Base-by-base conservation (phyloP, 1,139 yeast species). In the Eremothecium cymbalariae region DNA sequence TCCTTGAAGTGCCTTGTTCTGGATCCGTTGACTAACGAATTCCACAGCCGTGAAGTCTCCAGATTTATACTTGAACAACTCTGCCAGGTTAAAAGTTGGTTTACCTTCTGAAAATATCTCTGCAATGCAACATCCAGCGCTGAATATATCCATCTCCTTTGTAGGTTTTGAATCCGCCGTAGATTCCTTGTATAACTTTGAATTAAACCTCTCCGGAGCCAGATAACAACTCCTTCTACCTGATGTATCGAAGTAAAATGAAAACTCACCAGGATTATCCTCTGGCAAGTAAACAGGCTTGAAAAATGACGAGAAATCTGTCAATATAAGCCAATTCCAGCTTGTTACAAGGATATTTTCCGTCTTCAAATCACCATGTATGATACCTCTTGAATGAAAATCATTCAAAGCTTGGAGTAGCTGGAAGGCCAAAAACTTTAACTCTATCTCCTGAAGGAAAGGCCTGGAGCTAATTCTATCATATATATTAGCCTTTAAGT, bases 241-340 rank as follows among this genome's bases (percentile, higher is more conserved):
- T 2, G 94, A 82, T 3, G 90, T 82, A 59, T 90, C 97, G 55
- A 86, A 93, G 56, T 78, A 93, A 53, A 88, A 90, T 1, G 94
- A 77, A 50, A 82, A 90, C 46, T 82, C 90, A n/a, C 90, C 83
- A 0, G 97, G 97, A 51, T 93, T 90, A 48, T 86, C 94, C 46
- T 84, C 95, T 0, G 97, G 97, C 18, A 93, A 62, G 48, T 68
- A 78, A 0, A 76, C 77, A 0, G 99, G 99, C 56, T 93, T 93
- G 11, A 55, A 33, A 54, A 73, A 74, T 2, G 76, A 68, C 2
- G 95, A 81, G 61, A 90, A 88, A 59, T 93, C 99, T 1, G 85
- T 65, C 11, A 93, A 54, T 45, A 80, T 63, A 1, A 78, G 64
- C 95, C 96, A 88, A 55, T 85, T 82, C 82, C 95, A 83, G 16